Percentiles rank a stretch among this genome's conserved stretches.
phyloP scores from a whole-genome alignment of 192 early-diverging fungal genomes.

The Irineochytrium annulatum region DNA sequence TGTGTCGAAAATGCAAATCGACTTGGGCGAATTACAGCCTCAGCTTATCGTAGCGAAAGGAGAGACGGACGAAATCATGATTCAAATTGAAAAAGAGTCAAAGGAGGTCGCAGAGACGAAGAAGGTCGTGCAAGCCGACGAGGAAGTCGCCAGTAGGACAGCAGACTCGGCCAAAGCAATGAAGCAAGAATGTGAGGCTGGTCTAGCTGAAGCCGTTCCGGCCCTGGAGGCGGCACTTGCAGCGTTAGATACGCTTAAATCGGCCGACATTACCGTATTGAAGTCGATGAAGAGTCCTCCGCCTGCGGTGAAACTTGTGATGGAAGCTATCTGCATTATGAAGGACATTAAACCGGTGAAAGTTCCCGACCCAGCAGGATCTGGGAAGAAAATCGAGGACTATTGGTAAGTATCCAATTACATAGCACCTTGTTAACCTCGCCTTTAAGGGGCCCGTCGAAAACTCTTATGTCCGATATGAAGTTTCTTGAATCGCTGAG shows the following conservation, averaged over 20 bases:
- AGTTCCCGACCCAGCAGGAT: constrained; percentile 52
- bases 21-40: constrained; percentile 53
- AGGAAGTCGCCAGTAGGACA: constrained; percentile 54
- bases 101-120: constrained; percentile 50
- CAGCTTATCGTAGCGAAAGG: constrained; percentile 51
- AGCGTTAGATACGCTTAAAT: constrained; percentile 55
- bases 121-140: constrained; percentile 52
- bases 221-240: constrained; percentile 51
- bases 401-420: constrained; percentile 32
- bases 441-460: constrained; percentile 42
- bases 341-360: constrained; percentile 63
- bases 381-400: constrained; percentile 59
- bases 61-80: constrained; percentile 56
- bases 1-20: constrained; percentile 59
- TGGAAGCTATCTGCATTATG: constrained; percentile 62
- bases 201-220: constrained; percentile 58
- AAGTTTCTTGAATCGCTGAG: constrained; percentile 51
- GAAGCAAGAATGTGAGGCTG: constrained; percentile 58
- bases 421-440: not conserved
- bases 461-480: constrained; percentile 50
- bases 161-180: constrained; percentile 51
- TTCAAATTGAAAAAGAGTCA: constrained; percentile 56
- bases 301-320: constrained; percentile 56
- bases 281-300: constrained; percentile 64
- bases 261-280: constrained; percentile 55